Percentiles rank a stretch among this genome's conserved stretches.
These are phyloP conservation scores for Tricholoma sp. DNA, from an alignment of 768 basidiomycete species.

Conservation along the genomic window DNA sequence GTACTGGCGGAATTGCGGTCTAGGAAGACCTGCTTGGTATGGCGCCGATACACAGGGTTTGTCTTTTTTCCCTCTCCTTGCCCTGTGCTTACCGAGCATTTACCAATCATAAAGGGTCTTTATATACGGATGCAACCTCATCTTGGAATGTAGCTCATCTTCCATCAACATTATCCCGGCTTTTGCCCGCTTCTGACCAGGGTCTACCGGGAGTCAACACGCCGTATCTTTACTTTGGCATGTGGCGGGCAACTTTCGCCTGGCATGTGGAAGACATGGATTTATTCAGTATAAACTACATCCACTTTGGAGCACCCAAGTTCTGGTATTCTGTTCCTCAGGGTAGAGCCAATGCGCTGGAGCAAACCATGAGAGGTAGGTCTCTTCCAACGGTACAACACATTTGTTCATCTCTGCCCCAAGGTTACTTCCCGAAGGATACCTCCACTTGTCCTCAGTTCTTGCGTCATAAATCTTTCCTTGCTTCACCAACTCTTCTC, in stretches of 20 bases:
- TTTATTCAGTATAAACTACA: slow-evolving; percentile 97
- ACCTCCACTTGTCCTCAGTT: slow-evolving; percentile 86
- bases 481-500: slow-evolving; percentile 82
- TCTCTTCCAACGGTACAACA: slow-evolving; percentile 1
- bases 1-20: slow-evolving; percentile 88
- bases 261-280: slow-evolving; percentile 99
- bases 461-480: slow-evolving; percentile 92
- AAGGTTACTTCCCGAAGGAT: slow-evolving; percentile 89
- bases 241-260: slow-evolving; percentile 98
- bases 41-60: slow-evolving; percentile 92
- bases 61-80: slow-evolving; percentile 15
- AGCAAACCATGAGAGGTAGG: slow-evolving; percentile 83
- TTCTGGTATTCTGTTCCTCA: slow-evolving; percentile 98
- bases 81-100: background rate
- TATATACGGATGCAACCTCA: slow-evolving; percentile 72
- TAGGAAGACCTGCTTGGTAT: slow-evolving; percentile 94
- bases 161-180: slow-evolving; percentile 77
- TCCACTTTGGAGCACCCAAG: slow-evolving; percentile 97
- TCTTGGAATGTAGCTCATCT: slow-evolving; percentile 95
- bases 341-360: slow-evolving; percentile 74
- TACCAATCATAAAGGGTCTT: slow-evolving; percentile 39
- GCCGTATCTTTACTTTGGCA: slow-evolving; percentile 97
- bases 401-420: slow-evolving; percentile 1
- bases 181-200: slow-evolving; percentile 62
- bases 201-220: slow-evolving; percentile 94